Conservation (phyloP, 345 rosid species). For the Citrus reticulata region DNA sequence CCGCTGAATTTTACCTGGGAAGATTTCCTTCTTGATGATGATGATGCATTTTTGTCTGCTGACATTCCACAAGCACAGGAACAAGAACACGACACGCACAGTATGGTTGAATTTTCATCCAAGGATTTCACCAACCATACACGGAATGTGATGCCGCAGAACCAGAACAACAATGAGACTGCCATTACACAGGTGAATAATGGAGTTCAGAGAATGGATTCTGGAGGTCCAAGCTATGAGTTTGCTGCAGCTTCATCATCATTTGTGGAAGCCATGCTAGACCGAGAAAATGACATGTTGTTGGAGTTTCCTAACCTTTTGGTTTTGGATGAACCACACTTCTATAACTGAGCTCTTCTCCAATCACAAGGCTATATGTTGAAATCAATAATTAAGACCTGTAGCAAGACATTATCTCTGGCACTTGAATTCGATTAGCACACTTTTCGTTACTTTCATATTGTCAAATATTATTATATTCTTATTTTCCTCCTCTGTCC, state of each 20-base stretch:
- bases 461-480: neutral
- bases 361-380: too few relatives aligned
- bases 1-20: constrained; percentile 58
- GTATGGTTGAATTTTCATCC: constrained; percentile 23
- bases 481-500: too few relatives aligned
- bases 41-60: constrained; percentile 34
- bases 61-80: constrained; percentile 18
- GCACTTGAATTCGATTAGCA: neutral
- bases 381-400: neutral
- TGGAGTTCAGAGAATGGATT: constrained; percentile 17
- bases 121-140: constrained; percentile 21
- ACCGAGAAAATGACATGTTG: constrained; percentile 61
- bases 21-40: constrained; percentile 76
- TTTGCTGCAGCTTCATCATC: constrained; percentile 21
- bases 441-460: neutral
- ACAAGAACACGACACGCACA: constrained; percentile 9
- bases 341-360: constrained; percentile 15
- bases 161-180: neutral
- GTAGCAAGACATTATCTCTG: neutral
- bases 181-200: neutral
- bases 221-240: constrained; percentile 10
- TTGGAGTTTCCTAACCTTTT: constrained; percentile 59
- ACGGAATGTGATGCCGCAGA: constrained; percentile 1
- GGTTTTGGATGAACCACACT: constrained; percentile 56
- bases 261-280: constrained; percentile 65